Evolutionary conservation across 345 rosid species (phyloP), one percentile per base, ranked within the genome.

Genomic region (Chamaenerion angustifolium): DNA sequence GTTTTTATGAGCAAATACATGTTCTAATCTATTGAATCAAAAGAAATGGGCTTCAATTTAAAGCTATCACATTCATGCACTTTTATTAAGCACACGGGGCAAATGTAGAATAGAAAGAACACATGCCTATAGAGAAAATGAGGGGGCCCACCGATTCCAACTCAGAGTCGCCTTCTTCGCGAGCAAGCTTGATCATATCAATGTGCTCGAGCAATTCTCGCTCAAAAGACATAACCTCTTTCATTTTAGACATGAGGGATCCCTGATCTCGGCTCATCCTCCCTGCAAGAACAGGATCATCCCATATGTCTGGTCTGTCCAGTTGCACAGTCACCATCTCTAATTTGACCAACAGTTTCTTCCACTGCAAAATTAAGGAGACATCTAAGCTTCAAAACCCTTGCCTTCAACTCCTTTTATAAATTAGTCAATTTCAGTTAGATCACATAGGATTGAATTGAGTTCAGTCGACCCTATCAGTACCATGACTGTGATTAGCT

Each of bases 181-280:
- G 79, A 51, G 95, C 95, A 59, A 92, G 85, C 64, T 84, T 84
- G 37, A 92, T 76, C 89, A 92, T 82, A 72, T 92, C 96, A 66
- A 92, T 80, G 57, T 92, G 87, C 67, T 92, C 98, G 52, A 92
- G 85, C 55, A 92, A 60, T 56, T 87, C 85, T 59, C 68, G 74
- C 63, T 92, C 98, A 59, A 83, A 80, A 37, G 73, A 65, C 68
- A 62, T 67, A 63, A 87, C 95, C 65, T 76, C 76, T 72, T 84
- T 83, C 75, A 82, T 74, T 68, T 76, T 83, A 40, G 73, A 76
- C 78, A 71, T 57, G 12, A 83, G 76, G 0, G 78, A 78, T 15
- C 98, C 94, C 45, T 90, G 96, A 67, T 90, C 96, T 31, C 89
- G 76, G 58, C 95, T 86, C 66, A 87, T 68, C 74, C 73, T 90